These are phyloP conservation scores for Mycena sanguinolenta DNA, from an alignment of 768 basidiomycete species.

Conservation along the genomic window DNA sequence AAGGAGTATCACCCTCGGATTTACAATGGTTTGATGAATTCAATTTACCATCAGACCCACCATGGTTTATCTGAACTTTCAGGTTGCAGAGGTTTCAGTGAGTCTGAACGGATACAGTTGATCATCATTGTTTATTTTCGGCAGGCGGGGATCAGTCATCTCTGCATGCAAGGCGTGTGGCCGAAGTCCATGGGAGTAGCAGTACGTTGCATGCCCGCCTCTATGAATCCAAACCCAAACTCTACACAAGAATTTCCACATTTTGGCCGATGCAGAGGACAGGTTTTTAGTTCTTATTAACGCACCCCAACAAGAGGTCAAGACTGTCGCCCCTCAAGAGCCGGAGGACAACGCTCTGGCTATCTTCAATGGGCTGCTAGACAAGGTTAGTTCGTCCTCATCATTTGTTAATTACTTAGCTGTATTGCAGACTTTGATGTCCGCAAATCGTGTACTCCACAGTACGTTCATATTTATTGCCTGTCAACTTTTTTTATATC, in stretches of 20 bases:
- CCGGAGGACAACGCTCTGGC: neutral
- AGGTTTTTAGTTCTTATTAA: neutral
- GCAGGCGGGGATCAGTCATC: neutral
- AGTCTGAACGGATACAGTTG: neutral
- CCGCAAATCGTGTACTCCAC: neutral
- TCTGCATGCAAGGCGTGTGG: neutral
- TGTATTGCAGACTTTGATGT: neutral
- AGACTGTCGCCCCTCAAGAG: neutral
- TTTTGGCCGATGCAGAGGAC: neutral
- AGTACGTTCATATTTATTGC: neutral
- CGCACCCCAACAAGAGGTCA: neutral
- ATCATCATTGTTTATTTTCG: neutral
- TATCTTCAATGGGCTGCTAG: neutral
- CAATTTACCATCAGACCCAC: neutral
- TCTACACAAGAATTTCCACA: neutral
- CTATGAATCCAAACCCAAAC: too few species aligned
- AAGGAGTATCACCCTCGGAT: neutral
- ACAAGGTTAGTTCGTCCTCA: neutral
- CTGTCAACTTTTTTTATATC: neutral
- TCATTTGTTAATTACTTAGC: neutral
- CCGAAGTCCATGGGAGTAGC: neutral
- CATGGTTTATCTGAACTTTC: neutral
- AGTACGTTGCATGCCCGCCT: too few species aligned
- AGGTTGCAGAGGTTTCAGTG: slow-evolving; percentile 4
- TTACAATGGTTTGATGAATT: neutral